These are phyloP conservation scores for Aspergillus sp. DNA, from an alignment of 2,329 filamentous ascomycete genomes.

Conservation along the genomic window DNA sequence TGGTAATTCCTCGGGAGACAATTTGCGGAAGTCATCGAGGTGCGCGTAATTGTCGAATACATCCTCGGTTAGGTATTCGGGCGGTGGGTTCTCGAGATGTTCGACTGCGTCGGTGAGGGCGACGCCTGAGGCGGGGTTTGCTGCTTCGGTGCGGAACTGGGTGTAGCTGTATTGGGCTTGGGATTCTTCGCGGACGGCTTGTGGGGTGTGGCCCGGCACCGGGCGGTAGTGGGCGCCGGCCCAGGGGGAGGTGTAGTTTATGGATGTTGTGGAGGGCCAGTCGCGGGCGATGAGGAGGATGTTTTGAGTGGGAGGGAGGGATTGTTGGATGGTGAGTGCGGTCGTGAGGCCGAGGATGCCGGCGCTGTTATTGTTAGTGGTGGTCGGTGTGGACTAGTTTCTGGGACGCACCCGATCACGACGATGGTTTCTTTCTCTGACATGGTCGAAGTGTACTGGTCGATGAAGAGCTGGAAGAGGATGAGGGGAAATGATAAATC, in stretches of 20 bases:
- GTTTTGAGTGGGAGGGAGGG: slow-evolving; percentile 25
- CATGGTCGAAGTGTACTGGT: slow-evolving; percentile 18
- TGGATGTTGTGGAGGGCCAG: slow-evolving; percentile 39
- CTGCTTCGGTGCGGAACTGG: slow-evolving; percentile 34
- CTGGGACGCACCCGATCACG: slow-evolving; percentile 37
- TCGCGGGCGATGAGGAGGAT: slow-evolving; percentile 44
- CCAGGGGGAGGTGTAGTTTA: slow-evolving; percentile 49
- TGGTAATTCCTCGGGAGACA: slow-evolving; percentile 32
- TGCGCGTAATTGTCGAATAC: slow-evolving; percentile 32
- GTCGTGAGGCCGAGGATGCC: slow-evolving; percentile 42
- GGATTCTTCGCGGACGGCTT: slow-evolving; percentile 35
- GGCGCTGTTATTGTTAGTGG: slow-evolving; percentile 29
- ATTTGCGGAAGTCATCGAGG: slow-evolving; percentile 35
- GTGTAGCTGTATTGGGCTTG: slow-evolving; percentile 42
- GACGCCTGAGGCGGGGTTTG: slow-evolving; percentile 40
- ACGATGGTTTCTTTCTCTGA: slow-evolving; percentile 33
- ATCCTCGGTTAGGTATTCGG: slow-evolving; percentile 33
- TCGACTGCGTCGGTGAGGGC: slow-evolving; percentile 41
- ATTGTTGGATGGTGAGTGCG: slow-evolving; percentile 36
- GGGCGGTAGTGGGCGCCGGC: slow-evolving; percentile 51
- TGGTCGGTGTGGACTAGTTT: neutral
- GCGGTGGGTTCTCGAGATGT: slow-evolving; percentile 40
- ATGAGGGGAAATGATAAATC: neutral
- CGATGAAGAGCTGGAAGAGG: neutral
- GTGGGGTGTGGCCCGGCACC: slow-evolving; percentile 39